A percentile compares a stretch with the other conserved stretches of the same genome.
Evolutionary conservation across 75 land plant genomes (phyloP).

Genomic region (Cryptomeria japonica): DNA sequence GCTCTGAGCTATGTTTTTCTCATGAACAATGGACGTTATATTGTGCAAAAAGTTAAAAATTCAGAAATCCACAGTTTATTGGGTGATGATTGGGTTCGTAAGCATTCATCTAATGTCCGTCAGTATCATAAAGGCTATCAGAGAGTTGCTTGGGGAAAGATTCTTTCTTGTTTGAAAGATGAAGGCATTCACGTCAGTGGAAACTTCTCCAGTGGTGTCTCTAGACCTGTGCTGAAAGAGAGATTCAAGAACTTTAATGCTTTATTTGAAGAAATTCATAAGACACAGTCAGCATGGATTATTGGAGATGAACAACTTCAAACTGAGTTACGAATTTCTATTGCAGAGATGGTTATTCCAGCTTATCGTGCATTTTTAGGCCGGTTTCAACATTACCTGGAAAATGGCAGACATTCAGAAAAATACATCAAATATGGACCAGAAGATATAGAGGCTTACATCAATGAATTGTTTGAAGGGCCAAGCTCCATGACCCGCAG

Average conservation of each 20-base stretch:
- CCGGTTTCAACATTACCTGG: slow-evolving; percentile 57
- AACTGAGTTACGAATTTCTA: slow-evolving; percentile 78
- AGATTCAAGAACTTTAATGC: slow-evolving; percentile 77
- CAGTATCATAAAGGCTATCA: slow-evolving; percentile 77
- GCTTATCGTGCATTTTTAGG: slow-evolving; percentile 82
- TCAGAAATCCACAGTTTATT: slow-evolving; percentile 54
- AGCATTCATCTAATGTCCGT: slow-evolving; percentile 48
- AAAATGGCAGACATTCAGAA: slow-evolving; percentile 53
- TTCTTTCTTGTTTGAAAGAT: slow-evolving; percentile 53
- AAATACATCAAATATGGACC: slow-evolving; percentile 82
- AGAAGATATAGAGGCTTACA: slow-evolving; percentile 70
- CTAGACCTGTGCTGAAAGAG: slow-evolving; percentile 75
- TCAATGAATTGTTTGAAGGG: slow-evolving; percentile 83
- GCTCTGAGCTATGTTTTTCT: slow-evolving; percentile 59
- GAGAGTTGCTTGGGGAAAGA: slow-evolving; percentile 73
- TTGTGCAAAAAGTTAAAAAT: slow-evolving; percentile 70
- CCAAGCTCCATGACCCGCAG: slow-evolving; percentile 44
- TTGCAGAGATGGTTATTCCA: slow-evolving; percentile 69
- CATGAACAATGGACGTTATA: slow-evolving; percentile 81
- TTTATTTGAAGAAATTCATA: slow-evolving; percentile 80
- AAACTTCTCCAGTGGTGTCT: slow-evolving; percentile 27
- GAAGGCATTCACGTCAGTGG: slow-evolving; percentile 57
- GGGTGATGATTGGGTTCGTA: slow-evolving; percentile 68
- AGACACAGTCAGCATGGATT: slow-evolving; percentile 76
- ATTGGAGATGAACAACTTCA: slow-evolving; percentile 80